Base-by-base conservation (phyloP, 345 rosid genomes). In the Lenwebbia sp. region DNA sequence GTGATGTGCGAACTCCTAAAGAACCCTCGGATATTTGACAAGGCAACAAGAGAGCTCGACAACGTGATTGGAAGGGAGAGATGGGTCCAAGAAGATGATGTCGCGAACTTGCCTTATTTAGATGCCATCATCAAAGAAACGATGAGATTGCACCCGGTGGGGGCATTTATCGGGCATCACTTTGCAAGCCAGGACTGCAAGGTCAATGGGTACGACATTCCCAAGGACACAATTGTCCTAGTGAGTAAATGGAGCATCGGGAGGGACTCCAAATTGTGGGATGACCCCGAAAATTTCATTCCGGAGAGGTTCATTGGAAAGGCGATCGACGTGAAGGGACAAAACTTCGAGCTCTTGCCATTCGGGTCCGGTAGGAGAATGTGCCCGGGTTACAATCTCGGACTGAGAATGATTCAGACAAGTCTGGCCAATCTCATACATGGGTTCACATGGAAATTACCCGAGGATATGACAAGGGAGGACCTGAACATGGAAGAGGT, bases 351-450 rank as follows among this genome's bases (percentile, higher is more conserved):
- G 30, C 75, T 92, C 75, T 55, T 92, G 57, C 94, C 93, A 0
- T 92, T 93, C 50, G 94, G 91, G 41, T 44, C 91, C 4, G 89
- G 91, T 15, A 84, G 90, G 53, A 86, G 92, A 83, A 88, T 89
- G 37, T 90, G 90, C 50, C 90, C 87, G 3, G 89, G 88, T 10
- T 88, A 86, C 81, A 65, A 85, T 0, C 88, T 87, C 1, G 92
- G 88, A n/a, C 21, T 84, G 49, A 87, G 81, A 30, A 58, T 84
- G 84, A 76, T 84, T 9, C 84, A 60, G 25, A 23, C 62, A 3
- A 84, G 33, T 55, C 58, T 87, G 21, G 88, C 86, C 9, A 84
- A 87, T 47, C 78, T 87, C 17, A 23, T 87, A 52, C 88, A 84
- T 41, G 88, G 88, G 33, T 56, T 84, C 41, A 33, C 25, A 26